Base-by-base conservation (phyloP, 208 protist genomes). In the Trypanosomatidae sp. region DNA sequence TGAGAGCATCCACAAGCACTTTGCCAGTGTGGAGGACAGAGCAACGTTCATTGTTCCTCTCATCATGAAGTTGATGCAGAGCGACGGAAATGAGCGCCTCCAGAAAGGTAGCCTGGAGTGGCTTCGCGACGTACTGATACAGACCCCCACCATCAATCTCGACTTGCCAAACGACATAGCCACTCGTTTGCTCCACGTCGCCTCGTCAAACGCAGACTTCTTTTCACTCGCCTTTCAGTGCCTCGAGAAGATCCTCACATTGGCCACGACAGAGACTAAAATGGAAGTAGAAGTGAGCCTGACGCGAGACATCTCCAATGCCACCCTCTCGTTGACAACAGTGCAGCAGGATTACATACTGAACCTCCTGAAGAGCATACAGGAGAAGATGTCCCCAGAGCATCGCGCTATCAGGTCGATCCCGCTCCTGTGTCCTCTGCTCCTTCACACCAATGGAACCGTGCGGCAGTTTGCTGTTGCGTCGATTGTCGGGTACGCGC, bases 371-470 rank as follows among this genome's bases (percentile, higher is more conserved):
- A 76, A 83, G 22, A 50, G 53, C 39, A 52, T 88, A 9, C 55
- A 77, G 43, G 71, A 79, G 28, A 50, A 50, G 8, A 77, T 91
- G 69, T 59, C 79, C 13, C 64, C 60, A 9, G 82, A 88, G 43
- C 84, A 91, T 71, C 70, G 74, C 43, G 84, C 87, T 8, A 55
- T 69, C 1, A 68, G 64, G 19, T 81, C 82, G 1, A 88, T 89
- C 25, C 84, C 87, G 50, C 74, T 86, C 30, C 70, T 91, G 25
- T 73, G 77, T 13, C 80, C 76, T 1, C 74, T 91, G 60, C 71
- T 89, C 25, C 66, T 90, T 19, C 79, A 82, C 68, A 17, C 36
- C 3, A 73, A 75, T 56, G 22, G 12, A 1, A 46, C 78, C 0
- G 67, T 89, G 17, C 79, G 78, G 12, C 47, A 58, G 50, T 89